Evolutionary conservation across 306 rosid genomes (phyloP).

Genomic region (Malus fusca): DNA sequence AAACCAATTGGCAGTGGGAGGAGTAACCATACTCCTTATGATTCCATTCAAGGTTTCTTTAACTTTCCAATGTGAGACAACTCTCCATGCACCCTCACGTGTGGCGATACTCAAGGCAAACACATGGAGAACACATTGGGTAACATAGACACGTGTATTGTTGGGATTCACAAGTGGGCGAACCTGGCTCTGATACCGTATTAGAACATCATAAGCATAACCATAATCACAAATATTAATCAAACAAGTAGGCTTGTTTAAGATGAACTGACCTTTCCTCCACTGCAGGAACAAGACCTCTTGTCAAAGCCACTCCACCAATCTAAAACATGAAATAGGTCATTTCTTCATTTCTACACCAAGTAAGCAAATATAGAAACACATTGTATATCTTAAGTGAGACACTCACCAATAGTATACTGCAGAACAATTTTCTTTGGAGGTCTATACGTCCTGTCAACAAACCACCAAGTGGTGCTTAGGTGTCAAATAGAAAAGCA

Average conservation of each 20-base stretch:
- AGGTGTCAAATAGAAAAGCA: conserved; percentile 8
- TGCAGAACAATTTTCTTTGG: conserved; percentile 87
- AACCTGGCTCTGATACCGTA: too few relatives aligned
- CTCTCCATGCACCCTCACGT: too few relatives aligned
- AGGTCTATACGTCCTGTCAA: conserved; percentile 89
- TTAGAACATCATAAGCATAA: neutral
- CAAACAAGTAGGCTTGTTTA: neutral
- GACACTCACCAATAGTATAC: conserved; percentile 86
- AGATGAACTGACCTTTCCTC: conserved; percentile 79
- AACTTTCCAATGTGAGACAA: too few relatives aligned
- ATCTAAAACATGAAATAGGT: conserved; percentile 44
- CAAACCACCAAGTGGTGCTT: conserved; percentile 18
- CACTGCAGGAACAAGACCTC: conserved; percentile 73
- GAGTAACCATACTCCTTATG: too few relatives aligned
- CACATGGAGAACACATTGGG: too few relatives aligned
- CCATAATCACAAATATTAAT: neutral
- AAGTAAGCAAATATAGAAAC: conserved; percentile 8
- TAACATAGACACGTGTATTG: too few relatives aligned
- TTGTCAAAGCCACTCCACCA: conserved; percentile 87
- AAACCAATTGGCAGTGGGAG: neutral
- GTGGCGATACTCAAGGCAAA: too few relatives aligned
- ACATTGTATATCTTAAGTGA: conserved; percentile 13
- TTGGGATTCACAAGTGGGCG: too few relatives aligned
- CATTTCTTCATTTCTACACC: conserved; percentile 21
- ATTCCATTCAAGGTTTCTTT: too few relatives aligned